Evolutionary conservation across 345 rosid genomes (phyloP).

Genomic region (Lepidium aucheri): DNA sequence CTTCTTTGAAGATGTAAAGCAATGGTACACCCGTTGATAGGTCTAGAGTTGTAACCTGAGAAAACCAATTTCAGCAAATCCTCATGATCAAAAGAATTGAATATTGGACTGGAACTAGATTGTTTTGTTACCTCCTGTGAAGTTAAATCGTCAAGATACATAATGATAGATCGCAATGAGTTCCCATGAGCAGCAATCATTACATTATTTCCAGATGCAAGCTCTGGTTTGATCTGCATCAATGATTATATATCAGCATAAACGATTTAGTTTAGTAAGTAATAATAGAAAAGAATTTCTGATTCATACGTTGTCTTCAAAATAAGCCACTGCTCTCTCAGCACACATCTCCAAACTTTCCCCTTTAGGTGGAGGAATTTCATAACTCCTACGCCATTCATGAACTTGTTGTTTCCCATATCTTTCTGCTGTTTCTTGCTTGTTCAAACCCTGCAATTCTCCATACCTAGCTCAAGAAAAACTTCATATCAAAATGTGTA

Average conservation of each 20-base stretch:
- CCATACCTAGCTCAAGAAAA: slow-evolving; percentile 60
- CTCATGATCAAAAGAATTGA: not conserved
- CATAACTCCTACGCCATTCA: slow-evolving; percentile 96
- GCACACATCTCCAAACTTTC: slow-evolving; percentile 99
- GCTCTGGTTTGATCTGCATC: slow-evolving; percentile 84
- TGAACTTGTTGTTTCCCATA: slow-evolving; percentile 90
- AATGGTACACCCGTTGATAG: slow-evolving; percentile 89
- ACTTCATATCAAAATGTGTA: not conserved
- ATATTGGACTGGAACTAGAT: not conserved
- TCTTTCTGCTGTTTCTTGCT: slow-evolving; percentile 90
- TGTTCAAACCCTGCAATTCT: slow-evolving; percentile 92
- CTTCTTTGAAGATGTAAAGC: slow-evolving; percentile 88
- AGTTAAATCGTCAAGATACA: slow-evolving; percentile 94
- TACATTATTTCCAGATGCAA: slow-evolving; percentile 68
- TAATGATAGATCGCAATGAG: slow-evolving; percentile 87
- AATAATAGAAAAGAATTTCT: not conserved
- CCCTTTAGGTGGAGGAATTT: slow-evolving; percentile 91
- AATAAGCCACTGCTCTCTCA: slow-evolving; percentile 62
- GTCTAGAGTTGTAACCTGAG: slow-evolving; percentile 66
- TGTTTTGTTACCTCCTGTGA: slow-evolving; percentile 54
- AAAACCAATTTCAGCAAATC: not conserved
- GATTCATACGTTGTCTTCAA: slow-evolving; percentile 31
- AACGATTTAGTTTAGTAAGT: not conserved
- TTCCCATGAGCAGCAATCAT: slow-evolving; percentile 99
- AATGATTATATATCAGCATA: not conserved